Base-by-base conservation (phyloP, 2,329 filamentous ascomycete species). In the Cercospora sp. region DNA sequence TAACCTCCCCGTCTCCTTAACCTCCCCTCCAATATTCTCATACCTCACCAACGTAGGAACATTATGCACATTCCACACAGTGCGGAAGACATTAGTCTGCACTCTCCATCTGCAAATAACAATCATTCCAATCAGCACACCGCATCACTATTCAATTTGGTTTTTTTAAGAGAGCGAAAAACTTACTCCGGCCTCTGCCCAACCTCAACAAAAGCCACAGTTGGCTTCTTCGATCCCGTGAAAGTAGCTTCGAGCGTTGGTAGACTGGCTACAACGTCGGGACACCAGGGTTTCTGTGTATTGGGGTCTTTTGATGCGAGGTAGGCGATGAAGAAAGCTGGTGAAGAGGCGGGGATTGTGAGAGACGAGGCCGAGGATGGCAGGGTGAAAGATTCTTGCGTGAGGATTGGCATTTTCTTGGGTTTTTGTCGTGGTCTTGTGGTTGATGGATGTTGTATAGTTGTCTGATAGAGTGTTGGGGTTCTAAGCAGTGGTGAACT, bases 1-100 rank as follows among this genome's bases (percentile, higher is more conserved):
- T 51, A 73, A 60, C 8, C 71, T 53, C 3, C 69, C 71, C 8
- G 68, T 65, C 30, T 73, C 71, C 58, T 65, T 63, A 16, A 69
- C 45, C 6, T 16, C 33, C 3, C 42, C 66, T 6, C 64, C 63
- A 1, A 65, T 9, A 28, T 59, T 65, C 60, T 73, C 69, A 20
- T 63, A 73, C 7, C 65, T 64, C 6, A 68, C 62, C 48, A 73
- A 60, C 12, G 69, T 64, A 10, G 71, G 71, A 16, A 69, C 66
- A 30, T 68, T 73, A 89, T 94, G 31, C 94, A 99, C 73, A 94
- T 98, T 58, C 93, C 94, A 12, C 84, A 99, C 64, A 82, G 87
- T 26, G 90, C 93, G 67, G 94, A 91, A 0, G 95, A 99, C 80
- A 90, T 93, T 76, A 85, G 98, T 53, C 90, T 96, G 60, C 86